A percentile compares a stretch with the other conserved stretches of the same genome.
These are phyloP conservation scores for Helotiales sp. DNA, from an alignment of 2,329 filamentous ascomycete genomes.

Conservation along the genomic window DNA sequence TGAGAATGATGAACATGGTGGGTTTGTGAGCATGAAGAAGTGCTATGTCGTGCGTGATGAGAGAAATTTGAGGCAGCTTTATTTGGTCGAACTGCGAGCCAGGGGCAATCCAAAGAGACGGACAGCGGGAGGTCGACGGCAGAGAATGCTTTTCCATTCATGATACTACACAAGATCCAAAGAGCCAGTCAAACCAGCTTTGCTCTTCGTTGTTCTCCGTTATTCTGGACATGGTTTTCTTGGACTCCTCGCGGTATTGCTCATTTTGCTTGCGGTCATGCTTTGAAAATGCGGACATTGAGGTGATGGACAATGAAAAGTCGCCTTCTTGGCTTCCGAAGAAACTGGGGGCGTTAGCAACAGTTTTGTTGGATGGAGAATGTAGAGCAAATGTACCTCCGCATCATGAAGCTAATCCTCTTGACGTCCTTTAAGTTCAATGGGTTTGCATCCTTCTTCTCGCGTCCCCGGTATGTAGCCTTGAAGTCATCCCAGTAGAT, in stretches of 20 bases:
- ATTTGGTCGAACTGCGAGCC: background rate
- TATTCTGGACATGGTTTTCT: background rate
- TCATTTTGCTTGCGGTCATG: background rate
- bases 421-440: conserved; percentile 66
- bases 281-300: conserved; percentile 54
- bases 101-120: background rate
- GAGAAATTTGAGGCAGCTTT: background rate
- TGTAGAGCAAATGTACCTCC: conserved; percentile 62
- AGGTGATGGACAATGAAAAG: conserved; percentile 62
- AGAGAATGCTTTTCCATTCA: conserved; percentile 4
- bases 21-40: background rate
- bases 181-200: conserved; percentile 28
- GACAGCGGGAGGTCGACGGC: background rate
- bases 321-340: conserved; percentile 75
- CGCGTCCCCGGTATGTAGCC: conserved; percentile 74
- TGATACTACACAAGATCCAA: conserved; percentile 23
- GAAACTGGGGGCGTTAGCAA: conserved; percentile 55
- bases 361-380: too few relatives aligned
- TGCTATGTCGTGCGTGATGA: background rate
- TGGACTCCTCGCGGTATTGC: conserved; percentile 31
- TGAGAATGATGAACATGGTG: background rate
- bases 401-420: conserved; percentile 77
- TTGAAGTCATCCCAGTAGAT: conserved; percentile 69
- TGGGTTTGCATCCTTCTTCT: conserved; percentile 62
- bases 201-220: background rate